Base-by-base conservation (phyloP, 2,329 filamentous ascomycete species). In the Penicillium brevicompactum region DNA sequence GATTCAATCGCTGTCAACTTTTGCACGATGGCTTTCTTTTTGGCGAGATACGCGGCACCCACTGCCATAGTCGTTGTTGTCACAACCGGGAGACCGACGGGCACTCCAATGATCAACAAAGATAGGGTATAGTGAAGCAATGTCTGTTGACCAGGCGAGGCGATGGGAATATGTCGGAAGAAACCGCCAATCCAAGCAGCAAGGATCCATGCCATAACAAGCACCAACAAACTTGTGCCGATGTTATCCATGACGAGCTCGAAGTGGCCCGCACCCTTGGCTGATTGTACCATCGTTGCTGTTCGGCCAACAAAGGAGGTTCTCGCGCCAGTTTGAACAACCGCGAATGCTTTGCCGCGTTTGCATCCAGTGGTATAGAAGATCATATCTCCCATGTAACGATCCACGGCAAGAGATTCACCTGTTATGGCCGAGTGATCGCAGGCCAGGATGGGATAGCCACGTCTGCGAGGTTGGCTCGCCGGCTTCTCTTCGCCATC, bases 231-330 rank as follows among this genome's bases (percentile, higher is more conserved):
- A 53, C 85, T 80, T 24, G 87, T 89, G 71, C 88, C 88, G 67
- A 91, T 91, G 63, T 84, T 88, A 79, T 91, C 87, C 88, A 91
- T 91, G 77, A 91, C 89, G 55, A 88, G 85, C 79, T 91, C 90
- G 80, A 90, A 90, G 74, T 90, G 87, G 70, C 88, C 88, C 70
- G 88, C 86, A 69, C 90, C 88, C 75, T 88, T 83, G 58, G 88
- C 88, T 56, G 87, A 86, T 74, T 89, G 84, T 46, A 91, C 88
- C 61, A 91, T 83, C 59, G 82, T 83, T 44, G 88, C 88, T 63
- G 88, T 91, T 70, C 85, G 85, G 73, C 88, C 88, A 71, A 91
- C 88, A 76, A 91, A 92, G 52, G 88, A 91, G 72, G 82, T 82
- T 71, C 83, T 87, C 51, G 88, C 88, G 50, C 83, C 82, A 55